Evolutionary conservation across 2,329 filamentous ascomycete genomes (phyloP).

Genomic region (Trichoderma harzianum): DNA sequence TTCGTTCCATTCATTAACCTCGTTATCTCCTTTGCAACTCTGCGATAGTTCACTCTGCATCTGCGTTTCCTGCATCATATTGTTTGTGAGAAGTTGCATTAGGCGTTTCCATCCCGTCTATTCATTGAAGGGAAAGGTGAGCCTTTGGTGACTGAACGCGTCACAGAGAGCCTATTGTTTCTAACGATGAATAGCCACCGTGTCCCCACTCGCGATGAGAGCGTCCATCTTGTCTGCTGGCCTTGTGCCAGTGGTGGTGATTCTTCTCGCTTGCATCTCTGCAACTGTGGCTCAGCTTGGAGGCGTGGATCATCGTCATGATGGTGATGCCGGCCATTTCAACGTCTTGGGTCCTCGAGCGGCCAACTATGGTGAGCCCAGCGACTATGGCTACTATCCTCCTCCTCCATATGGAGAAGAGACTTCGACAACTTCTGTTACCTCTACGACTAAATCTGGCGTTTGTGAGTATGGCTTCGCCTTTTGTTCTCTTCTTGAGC

Average conservation of each 20-base stretch:
- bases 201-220: constrained; percentile 35
- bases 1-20: neutral
- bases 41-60: neutral
- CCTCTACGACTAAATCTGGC: constrained; percentile 1
- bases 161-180: constrained; percentile 3
- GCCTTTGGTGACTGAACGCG: neutral
- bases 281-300: constrained; percentile 2
- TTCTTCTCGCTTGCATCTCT: constrained; percentile 22
- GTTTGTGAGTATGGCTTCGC: constrained; percentile 15
- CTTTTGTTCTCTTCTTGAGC: neutral
- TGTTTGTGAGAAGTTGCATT: neutral
- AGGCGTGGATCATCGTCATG: neutral
- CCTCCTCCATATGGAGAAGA: constrained; percentile 24
- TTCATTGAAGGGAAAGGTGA: constrained; percentile 10
- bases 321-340: neutral
- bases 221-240: constrained; percentile 30
- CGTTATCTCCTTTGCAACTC: neutral
- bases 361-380: constrained; percentile 21
- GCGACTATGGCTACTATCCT: constrained; percentile 21
- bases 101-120: neutral
- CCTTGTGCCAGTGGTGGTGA: constrained; percentile 31
- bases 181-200: constrained; percentile 9
- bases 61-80: neutral
- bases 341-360: constrained; percentile 16
- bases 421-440: constrained; percentile 11